Evolutionary conservation across 495 filamentous ascomycete species (phyloP).

Genomic region (Lepraria neglecta): DNA sequence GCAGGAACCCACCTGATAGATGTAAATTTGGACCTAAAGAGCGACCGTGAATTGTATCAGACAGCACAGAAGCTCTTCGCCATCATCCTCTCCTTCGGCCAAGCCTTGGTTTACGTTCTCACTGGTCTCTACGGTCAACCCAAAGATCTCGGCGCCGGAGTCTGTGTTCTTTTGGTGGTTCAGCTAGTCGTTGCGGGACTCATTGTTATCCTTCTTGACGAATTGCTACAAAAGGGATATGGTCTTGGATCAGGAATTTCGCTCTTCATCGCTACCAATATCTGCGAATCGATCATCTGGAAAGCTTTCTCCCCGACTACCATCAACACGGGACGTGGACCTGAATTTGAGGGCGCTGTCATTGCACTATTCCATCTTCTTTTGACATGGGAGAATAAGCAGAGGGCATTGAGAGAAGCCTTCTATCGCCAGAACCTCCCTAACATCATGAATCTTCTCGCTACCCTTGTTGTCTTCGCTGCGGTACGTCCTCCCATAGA

Average conservation of each 20-base stretch:
- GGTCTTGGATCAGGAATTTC: constrained; percentile 87
- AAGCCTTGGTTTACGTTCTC: constrained; percentile 84
- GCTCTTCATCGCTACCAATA: constrained; percentile 99
- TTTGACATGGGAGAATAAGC: constrained; percentile 98
- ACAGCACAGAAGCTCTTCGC: constrained; percentile 99
- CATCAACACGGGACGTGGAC: constrained; percentile 98
- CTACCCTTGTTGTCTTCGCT: constrained; percentile 88
- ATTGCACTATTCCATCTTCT: constrained; percentile 98
- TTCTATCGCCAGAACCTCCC: constrained; percentile 99
- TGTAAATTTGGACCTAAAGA: constrained; percentile 98
- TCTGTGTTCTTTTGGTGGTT: constrained; percentile 94
- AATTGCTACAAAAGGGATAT: constrained; percentile 99
- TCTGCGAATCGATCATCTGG: constrained; percentile 99
- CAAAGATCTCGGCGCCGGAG: constrained; percentile 90
- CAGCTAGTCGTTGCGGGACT: constrained; percentile 95
- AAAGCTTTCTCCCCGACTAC: constrained; percentile 98
- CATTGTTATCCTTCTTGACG: constrained; percentile 97
- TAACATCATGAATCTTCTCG: constrained; percentile 98
- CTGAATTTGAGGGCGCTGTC: constrained; percentile 98
- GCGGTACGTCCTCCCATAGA: constrained; percentile 48
- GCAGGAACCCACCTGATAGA: constrained; percentile 99
- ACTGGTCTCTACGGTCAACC: constrained; percentile 97
- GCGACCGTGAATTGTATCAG: constrained; percentile 98
- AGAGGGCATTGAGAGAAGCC: constrained; percentile 90
- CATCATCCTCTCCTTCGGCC: constrained; percentile 94